Percentiles rank a stretch among this genome's conserved stretches.
These are phyloP conservation scores for Xerocomellus amylosporus DNA, from an alignment of 768 basidiomycete species.

Conservation along the genomic window DNA sequence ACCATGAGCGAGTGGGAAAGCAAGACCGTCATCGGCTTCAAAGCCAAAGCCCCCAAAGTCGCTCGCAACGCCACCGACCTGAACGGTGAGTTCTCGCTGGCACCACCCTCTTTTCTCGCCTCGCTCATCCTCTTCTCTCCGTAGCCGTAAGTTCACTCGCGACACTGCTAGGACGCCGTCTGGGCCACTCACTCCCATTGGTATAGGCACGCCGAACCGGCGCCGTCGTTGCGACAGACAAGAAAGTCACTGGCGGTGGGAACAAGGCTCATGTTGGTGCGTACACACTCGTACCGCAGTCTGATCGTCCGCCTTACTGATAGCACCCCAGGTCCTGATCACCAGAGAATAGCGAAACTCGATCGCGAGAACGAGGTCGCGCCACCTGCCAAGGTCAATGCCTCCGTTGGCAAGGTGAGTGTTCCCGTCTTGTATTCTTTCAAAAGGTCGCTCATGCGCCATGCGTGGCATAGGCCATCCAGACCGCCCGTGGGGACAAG, in stretches of 20 bases:
- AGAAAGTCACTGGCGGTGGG: constrained; percentile 61
- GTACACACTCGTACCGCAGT: constrained; percentile 11
- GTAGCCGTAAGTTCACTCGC: constrained; percentile 50
- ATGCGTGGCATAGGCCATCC: constrained; percentile 62
- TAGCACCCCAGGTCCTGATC: constrained; percentile 70
- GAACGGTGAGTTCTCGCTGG: constrained; percentile 38
- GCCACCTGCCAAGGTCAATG: constrained; percentile 77
- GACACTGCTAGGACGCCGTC: not conserved
- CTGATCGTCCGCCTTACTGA: not conserved
- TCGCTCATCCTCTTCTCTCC: constrained; percentile 15
- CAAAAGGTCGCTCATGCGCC: not conserved
- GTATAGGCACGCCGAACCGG: constrained; percentile 70
- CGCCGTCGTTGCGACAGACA: constrained; percentile 79
- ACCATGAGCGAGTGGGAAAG: constrained; percentile 66
- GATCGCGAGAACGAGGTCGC: constrained; percentile 96
- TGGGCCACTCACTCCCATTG: constrained; percentile 8
- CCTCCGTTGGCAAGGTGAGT: constrained; percentile 70
- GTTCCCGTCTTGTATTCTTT: not conserved
- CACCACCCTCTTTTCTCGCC: not conserved
- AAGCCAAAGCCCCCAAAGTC: constrained; percentile 60
- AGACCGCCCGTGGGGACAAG: constrained; percentile 72
- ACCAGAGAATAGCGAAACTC: constrained; percentile 90
- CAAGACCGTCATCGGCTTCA: constrained; percentile 71
- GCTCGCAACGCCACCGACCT: constrained; percentile 58
- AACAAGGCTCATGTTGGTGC: constrained; percentile 80